phyloP scores from a whole-genome alignment of 2,329 filamentous ascomycete species.

The Fusarium coicis region DNA sequence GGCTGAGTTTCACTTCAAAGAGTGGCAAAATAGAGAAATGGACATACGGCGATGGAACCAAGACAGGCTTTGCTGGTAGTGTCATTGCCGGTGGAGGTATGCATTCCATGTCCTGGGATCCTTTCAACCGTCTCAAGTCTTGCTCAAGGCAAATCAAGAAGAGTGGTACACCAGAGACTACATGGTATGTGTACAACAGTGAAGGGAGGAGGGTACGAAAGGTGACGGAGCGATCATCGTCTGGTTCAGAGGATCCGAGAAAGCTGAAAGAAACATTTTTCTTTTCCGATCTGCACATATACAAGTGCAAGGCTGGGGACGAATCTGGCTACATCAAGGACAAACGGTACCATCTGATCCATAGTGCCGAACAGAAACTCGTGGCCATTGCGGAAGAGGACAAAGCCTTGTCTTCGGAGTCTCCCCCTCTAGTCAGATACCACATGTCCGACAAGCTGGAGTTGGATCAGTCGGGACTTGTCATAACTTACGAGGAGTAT shows the following conservation, averaged over 20 bases:
- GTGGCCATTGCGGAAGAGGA: background rate
- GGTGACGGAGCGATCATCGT: no score
- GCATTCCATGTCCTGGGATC: background rate
- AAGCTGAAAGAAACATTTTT: background rate
- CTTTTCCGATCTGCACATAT: background rate
- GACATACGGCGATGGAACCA: background rate
- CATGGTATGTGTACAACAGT: no score
- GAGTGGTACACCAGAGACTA: background rate
- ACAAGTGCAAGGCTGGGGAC: background rate
- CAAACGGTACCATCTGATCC: rapidly evolving
- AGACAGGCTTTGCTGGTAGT: background rate
- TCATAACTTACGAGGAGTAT: background rate
- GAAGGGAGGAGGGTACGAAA: no score
- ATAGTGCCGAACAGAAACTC: background rate
- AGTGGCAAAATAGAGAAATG: background rate
- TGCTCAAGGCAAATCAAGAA: background rate
- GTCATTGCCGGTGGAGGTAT: background rate
- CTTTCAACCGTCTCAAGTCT: background rate
- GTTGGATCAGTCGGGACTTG: background rate
- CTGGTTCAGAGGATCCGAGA: rapidly evolving
- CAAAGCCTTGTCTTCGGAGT: rapidly evolving
- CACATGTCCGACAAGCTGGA: background rate
- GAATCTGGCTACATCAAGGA: background rate
- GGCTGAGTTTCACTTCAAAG: background rate
- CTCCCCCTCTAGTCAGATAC: rapidly evolving